Percentiles rank a stretch among this genome's conserved stretches.
These are phyloP conservation scores for Fraxinus americana DNA, from an alignment of 257 asterid species.

Conservation along the genomic window DNA sequence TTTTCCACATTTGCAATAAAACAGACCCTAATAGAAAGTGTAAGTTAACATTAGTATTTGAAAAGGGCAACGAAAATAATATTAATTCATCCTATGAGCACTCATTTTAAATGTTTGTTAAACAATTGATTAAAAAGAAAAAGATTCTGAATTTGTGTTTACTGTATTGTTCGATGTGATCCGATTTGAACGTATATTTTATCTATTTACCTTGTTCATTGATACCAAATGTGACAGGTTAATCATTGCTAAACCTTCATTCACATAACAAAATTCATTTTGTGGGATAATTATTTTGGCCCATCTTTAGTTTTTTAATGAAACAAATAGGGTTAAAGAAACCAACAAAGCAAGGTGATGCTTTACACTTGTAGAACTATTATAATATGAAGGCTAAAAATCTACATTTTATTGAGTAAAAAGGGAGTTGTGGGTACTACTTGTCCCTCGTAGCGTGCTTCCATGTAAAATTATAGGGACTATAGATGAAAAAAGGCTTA, in stretches of 20 bases:
- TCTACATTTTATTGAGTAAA: conserved; percentile 19
- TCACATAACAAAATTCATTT: background rate
- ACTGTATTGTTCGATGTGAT: too few relatives aligned
- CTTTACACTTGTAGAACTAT: background rate
- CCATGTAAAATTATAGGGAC: conserved; percentile 19
- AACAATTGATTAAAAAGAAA: too few relatives aligned
- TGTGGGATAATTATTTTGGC: background rate
- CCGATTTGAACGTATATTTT: background rate
- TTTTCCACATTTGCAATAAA: too few relatives aligned
- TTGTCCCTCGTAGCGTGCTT: conserved; percentile 21
- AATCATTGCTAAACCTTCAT: background rate
- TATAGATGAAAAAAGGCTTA: background rate
- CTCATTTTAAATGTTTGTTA: too few relatives aligned
- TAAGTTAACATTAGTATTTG: too few relatives aligned
- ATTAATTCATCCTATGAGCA: too few relatives aligned
- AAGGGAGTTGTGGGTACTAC: conserved; percentile 6
- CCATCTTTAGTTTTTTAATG: background rate
- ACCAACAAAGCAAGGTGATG: background rate
- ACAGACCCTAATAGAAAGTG: too few relatives aligned
- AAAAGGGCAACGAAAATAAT: too few relatives aligned
- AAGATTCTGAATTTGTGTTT: too few relatives aligned
- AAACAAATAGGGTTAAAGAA: background rate
- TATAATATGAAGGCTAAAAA: background rate
- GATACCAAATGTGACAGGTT: background rate
- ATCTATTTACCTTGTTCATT: background rate